phyloP scores from a whole-genome alignment of 305 asterid genomes.

The Rubia balearica region DNA sequence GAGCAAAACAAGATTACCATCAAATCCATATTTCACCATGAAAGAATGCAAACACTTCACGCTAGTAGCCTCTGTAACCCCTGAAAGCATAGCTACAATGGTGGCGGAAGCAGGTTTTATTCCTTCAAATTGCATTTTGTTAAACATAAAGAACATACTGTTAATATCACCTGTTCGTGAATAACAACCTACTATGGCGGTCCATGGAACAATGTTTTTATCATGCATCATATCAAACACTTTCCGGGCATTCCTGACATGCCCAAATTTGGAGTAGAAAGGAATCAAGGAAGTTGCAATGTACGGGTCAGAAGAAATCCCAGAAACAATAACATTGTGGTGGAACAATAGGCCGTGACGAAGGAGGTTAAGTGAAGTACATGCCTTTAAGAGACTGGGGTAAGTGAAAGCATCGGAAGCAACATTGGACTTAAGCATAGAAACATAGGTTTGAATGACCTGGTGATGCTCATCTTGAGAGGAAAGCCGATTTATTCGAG shows the following conservation, averaged over 20 bases:
- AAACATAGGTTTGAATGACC: slow-evolving; percentile 37
- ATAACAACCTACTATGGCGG: slow-evolving; percentile 67
- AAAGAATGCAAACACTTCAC: slow-evolving; percentile 45
- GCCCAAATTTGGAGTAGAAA: slow-evolving; percentile 43
- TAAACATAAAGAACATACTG: slow-evolving; percentile 46
- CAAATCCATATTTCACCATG: slow-evolving; percentile 38
- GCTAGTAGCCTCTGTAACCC: slow-evolving; percentile 34
- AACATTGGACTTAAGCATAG: slow-evolving; percentile 45
- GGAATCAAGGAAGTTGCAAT: slow-evolving; percentile 55
- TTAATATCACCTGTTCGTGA: slow-evolving; percentile 38
- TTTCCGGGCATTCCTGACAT: slow-evolving; percentile 33
- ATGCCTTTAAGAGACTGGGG: slow-evolving; percentile 71
- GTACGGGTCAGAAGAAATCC: slow-evolving; percentile 55
- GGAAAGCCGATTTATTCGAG: slow-evolving; percentile 57
- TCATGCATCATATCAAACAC: slow-evolving; percentile 62
- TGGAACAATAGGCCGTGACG: slow-evolving; percentile 54
- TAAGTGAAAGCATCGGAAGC: slow-evolving; percentile 67
- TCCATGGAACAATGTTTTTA: slow-evolving; percentile 67
- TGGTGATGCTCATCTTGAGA: slow-evolving; percentile 47
- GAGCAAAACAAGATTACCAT: slow-evolving; percentile 30
- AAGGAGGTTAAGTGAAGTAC: slow-evolving; percentile 47
- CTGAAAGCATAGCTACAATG: slow-evolving; percentile 52
- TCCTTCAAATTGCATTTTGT: slow-evolving; percentile 46
- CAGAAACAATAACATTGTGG: slow-evolving; percentile 49
- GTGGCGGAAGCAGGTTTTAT: slow-evolving; percentile 47